phyloP scores from a whole-genome alignment of 768 basidiomycete species.

The Lentinula raphanica region DNA sequence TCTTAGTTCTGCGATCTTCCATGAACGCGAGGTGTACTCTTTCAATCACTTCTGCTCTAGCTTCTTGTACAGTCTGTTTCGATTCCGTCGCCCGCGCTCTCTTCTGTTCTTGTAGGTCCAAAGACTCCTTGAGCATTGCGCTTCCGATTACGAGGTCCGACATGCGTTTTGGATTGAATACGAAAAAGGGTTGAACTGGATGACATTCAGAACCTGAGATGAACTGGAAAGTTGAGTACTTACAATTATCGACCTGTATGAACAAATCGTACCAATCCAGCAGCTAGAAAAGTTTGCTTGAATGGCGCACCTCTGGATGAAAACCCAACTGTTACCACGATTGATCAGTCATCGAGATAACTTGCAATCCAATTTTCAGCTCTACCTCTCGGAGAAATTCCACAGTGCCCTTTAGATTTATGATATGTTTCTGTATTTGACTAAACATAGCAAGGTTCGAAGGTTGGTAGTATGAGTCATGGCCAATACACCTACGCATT shows the following conservation, averaged over 20 bases:
- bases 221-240: neutral
- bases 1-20: conserved; percentile 67
- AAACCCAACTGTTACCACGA: conserved; percentile 59
- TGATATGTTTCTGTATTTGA: conserved; percentile 38
- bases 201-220: neutral
- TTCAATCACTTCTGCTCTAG: conserved; percentile 44
- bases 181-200: conserved; percentile 62
- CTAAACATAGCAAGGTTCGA: neutral
- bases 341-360: conserved; percentile 10
- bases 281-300: conserved; percentile 3
- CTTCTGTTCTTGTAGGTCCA: conserved; percentile 47
- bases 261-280: neutral
- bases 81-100: conserved; percentile 43
- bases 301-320: conserved; percentile 48
- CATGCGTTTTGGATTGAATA: conserved; percentile 48
- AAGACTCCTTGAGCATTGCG: conserved; percentile 56
- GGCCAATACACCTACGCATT: conserved; percentile 33
- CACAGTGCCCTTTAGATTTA: conserved; percentile 69
- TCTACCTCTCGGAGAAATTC: conserved; percentile 78
- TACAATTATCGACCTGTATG: conserved; percentile 50
- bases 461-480: conserved; percentile 34
- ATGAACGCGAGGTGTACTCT: conserved; percentile 72
- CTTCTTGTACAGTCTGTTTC: conserved; percentile 57
- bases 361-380: neutral
- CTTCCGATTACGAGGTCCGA: conserved; percentile 59